Evolutionary conservation across 2,329 filamentous ascomycete species (phyloP), one percentile per base, ranked within the genome.

Genomic region (Huntiella bhutanensis): DNA sequence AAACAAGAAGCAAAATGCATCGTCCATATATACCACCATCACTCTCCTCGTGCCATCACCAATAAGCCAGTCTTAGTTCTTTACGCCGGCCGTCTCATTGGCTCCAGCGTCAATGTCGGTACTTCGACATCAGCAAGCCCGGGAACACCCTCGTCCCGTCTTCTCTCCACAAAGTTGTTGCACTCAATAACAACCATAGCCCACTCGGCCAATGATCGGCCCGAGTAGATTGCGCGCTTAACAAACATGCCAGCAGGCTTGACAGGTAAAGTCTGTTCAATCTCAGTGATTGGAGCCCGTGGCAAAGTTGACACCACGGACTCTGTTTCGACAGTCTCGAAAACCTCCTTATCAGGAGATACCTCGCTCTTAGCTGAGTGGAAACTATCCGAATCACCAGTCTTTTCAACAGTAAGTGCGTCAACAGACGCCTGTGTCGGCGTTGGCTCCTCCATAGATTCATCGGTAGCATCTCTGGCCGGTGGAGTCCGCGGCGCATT

Each of bases 171-270:
- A 59, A 88, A 91, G 55, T 76, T 82, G 61, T 87, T 84, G 63
- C 77, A 84, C 58, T 91, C 83, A 47, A 73, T 72, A 12, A 86
- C 75, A 15, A 88, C 72, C 13, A 82, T 64, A 15, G 70, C 68
- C 83, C 83, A 91, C 59, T 91, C 83, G 0, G 82, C 82, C 39
- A 91, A 66, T 0, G 83, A 78, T 15, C 81, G 70, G 1, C 83
- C 83, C 3, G 73, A 66, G 58, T 88, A 81, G 42, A 73, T 72
- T 6, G 68, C 64, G 19, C 67, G 67, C 40, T 62, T 60, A 11
- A 60, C 59, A 46, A 62, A 68, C 1, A 63, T 52, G 4, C 69
- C 69, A 1, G 54, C 56, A 0, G 72, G 73, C 52, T 68, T 62
- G 33, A 62, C 22, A 28, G 22, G 22, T 10, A 28, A 28, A 7